These are phyloP conservation scores for Neurospora sp. DNA, from an alignment of 495 filamentous ascomycete species.

Conservation along the genomic window DNA sequence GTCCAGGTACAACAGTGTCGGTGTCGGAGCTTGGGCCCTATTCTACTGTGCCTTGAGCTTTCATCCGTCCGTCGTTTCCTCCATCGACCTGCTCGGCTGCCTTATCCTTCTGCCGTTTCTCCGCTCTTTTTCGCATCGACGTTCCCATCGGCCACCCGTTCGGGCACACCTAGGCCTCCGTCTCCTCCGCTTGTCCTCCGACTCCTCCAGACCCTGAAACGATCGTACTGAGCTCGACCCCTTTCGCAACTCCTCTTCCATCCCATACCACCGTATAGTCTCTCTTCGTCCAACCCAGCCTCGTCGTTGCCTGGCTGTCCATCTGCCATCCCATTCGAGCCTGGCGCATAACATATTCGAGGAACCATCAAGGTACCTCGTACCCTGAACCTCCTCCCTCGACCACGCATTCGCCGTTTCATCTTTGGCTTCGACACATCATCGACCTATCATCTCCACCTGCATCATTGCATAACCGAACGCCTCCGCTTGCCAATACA, in stretches of 20 bases:
- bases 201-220: background rate
- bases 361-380: background rate
- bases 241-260: background rate
- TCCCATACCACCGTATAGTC: background rate
- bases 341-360: background rate
- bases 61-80: background rate
- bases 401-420: background rate
- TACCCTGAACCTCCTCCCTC: background rate
- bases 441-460: background rate
- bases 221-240: background rate
- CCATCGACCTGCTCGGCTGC: constrained; percentile 1
- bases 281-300: background rate
- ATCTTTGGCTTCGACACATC: background rate
- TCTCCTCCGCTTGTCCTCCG: background rate
- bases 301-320: background rate
- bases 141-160: background rate
- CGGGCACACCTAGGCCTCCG: background rate
- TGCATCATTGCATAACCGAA: background rate
- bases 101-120: background rate
- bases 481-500: background rate
- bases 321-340: background rate
- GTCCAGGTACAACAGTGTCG: constrained; percentile 1
- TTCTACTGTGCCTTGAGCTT: background rate
- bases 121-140: background rate
- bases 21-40: constrained; percentile 2